Base-by-base conservation (phyloP, 1,284 basidiomycete species). In the Leccinum solheimii region DNA sequence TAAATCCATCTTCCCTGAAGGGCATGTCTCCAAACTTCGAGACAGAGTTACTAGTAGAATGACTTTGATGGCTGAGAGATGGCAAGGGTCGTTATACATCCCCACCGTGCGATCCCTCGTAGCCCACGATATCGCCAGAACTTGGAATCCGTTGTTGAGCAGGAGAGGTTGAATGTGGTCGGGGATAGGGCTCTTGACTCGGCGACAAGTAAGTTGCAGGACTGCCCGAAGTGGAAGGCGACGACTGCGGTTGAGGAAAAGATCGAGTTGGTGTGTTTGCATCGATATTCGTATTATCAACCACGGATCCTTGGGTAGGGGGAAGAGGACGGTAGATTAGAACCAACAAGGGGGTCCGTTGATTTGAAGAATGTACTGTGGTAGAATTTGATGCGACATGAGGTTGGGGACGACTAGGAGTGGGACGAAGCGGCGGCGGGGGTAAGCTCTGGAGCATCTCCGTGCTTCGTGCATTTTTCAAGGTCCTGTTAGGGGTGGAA, bases 121-220 rank as follows among this genome's bases (percentile, higher is more conserved):
- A 62, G n/a, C 53, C 16, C 7, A 55, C 23, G 21, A 40, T 10
- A n/a, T 76, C 74, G n/a, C 45, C 63, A 6, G 69, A 59, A 56
- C 48, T 58, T 43, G 73, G 69, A 54, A 73, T 68, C 9, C 75
- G 73, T 13, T 69, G 72, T 50, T 77, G 74, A 30, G 76, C 76
- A 26, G 84, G 82, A 8, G 85, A 83, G 19, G 86, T 84, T 45
- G 87, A 87, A 57, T 79, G 82, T 2, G 87, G 85, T 34, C 87
- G 80, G 32, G 83, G 79, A 67, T 80, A 83, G 8, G 84, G 83
- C 2, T 89, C 87, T 62, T 79, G 76, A 27, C 57, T 65, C 55
- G 69, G 70, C 40, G 76, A 68, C 53, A 74, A 51, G 56, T 74
- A 74, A 9, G 68, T 56, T 23, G 64, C 61, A 54, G 71, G 49